Percentiles rank a stretch among this genome's conserved stretches.
Conservation (phyloP, 2,329 filamentous ascomycete genomes). For the Colletotrichum aenigma region DNA sequence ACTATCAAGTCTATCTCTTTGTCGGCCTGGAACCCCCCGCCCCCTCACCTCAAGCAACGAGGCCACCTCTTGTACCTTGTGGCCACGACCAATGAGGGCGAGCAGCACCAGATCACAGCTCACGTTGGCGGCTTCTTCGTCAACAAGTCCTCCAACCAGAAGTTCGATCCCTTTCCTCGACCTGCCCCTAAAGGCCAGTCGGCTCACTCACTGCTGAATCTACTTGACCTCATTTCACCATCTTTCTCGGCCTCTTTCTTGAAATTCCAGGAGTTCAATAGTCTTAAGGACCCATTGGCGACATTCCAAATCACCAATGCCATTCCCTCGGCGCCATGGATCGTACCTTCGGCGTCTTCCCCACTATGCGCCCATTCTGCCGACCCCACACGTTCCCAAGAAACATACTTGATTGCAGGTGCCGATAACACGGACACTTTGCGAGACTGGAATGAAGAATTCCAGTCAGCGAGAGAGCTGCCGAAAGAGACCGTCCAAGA, state of each 20-base stretch:
- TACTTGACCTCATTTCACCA: constrained; percentile 80
- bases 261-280: constrained; percentile 83
- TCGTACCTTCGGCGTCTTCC: constrained; percentile 74
- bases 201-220: constrained; percentile 83
- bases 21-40: constrained; percentile 95
- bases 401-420: constrained; percentile 87
- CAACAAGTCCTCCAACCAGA: constrained; percentile 93
- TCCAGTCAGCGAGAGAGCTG: constrained; percentile 94
- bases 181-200: constrained; percentile 77
- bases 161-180: constrained; percentile 89
- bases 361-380: constrained; percentile 73
- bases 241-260: constrained; percentile 81
- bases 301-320: constrained; percentile 97
- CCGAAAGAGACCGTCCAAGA: constrained; percentile 95
- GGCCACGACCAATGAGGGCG: constrained; percentile 89
- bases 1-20: constrained; percentile 88
- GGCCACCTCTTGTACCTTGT: constrained; percentile 92
- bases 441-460: constrained; percentile 98
- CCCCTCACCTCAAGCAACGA: constrained; percentile 86
- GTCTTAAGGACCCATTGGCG: constrained; percentile 83
- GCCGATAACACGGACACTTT: constrained; percentile 94
- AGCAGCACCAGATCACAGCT: constrained; percentile 91
- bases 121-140: constrained; percentile 96
- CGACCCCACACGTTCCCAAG: constrained; percentile 89
- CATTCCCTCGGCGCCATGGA: constrained; percentile 90